These are phyloP conservation scores for Amanita polypyramis DNA, from an alignment of 768 basidiomycete species.

Conservation along the genomic window DNA sequence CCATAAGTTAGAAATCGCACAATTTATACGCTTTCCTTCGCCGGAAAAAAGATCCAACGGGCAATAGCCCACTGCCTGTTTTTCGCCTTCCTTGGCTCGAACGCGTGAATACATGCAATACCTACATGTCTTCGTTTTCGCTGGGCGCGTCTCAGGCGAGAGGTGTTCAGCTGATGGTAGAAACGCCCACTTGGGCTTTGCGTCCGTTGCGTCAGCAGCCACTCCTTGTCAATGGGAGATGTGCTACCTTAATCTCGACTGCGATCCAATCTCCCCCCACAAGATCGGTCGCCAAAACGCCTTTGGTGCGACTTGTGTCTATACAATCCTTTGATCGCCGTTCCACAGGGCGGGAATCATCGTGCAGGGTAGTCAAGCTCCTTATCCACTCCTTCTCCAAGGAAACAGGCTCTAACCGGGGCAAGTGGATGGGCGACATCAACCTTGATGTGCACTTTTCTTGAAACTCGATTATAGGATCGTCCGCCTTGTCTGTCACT, in stretches of 20 bases:
- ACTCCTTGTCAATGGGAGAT: background rate
- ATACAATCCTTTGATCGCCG: slow-evolving; percentile 49
- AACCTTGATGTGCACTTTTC: slow-evolving; percentile 51
- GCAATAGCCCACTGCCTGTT: slow-evolving; percentile 49
- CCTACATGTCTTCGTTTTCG: slow-evolving; percentile 72
- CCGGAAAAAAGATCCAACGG: slow-evolving; percentile 86
- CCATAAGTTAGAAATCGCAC: slow-evolving; percentile 66
- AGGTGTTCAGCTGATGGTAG: slow-evolving; percentile 56
- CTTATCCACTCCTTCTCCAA: slow-evolving; percentile 49
- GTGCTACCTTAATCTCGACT: slow-evolving; percentile 83
- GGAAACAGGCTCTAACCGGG: slow-evolving; percentile 41
- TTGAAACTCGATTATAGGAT: slow-evolving; percentile 46
- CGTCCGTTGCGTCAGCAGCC: background rate
- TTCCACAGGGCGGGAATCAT: slow-evolving; percentile 42
- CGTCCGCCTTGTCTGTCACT: slow-evolving; percentile 14
- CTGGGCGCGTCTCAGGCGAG: slow-evolving; percentile 39
- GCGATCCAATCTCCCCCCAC: slow-evolving; percentile 55
- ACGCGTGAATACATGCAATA: slow-evolving; percentile 82
- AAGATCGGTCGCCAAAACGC: slow-evolving; percentile 73
- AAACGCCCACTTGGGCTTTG: slow-evolving; percentile 96
- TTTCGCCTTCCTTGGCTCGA: slow-evolving; percentile 28
- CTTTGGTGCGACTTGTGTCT: slow-evolving; percentile 44
- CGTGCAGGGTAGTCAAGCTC: slow-evolving; percentile 32
- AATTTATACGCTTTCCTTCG: slow-evolving; percentile 44
- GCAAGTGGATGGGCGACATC: slow-evolving; percentile 50